Evolutionary conservation across 805 yeast genomes (phyloP).

Genomic region (Debaryomyces maramus): DNA sequence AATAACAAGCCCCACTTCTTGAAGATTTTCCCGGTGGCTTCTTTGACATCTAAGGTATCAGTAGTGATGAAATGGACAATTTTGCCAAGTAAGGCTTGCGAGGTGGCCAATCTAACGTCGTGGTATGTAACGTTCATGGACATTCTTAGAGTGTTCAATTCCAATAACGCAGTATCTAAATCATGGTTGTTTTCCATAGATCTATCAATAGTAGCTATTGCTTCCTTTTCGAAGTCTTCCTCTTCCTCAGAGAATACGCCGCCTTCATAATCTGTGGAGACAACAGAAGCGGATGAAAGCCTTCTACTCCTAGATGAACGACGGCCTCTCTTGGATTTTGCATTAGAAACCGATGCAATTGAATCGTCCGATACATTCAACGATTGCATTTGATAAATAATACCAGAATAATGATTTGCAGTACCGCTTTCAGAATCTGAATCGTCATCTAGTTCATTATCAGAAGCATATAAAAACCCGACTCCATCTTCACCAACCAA

Average conservation of each 20-base stretch:
- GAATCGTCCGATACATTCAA: conserved; percentile 59
- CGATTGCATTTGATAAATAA: conserved; percentile 47
- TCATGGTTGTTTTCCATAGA: conserved; percentile 92
- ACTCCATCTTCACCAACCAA: conserved; percentile 51
- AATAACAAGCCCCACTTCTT: conserved; percentile 80
- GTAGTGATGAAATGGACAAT: conserved; percentile 74
- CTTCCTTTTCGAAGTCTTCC: conserved; percentile 84
- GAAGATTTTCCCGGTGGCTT: conserved; percentile 75
- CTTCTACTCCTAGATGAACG: conserved; percentile 27
- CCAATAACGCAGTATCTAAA: conserved; percentile 87
- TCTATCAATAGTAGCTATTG: conserved; percentile 88
- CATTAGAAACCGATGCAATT: conserved; percentile 50
- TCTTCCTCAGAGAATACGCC: conserved; percentile 34
- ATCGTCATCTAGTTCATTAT: conserved; percentile 42
- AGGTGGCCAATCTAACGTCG: conserved; percentile 84
- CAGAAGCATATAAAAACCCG: conserved; percentile 52
- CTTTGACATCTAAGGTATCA: conserved; percentile 71
- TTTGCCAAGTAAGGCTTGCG: conserved; percentile 67
- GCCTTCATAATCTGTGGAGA: conserved; percentile 49
- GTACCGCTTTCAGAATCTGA: conserved; percentile 38
- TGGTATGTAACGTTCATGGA: conserved; percentile 95
- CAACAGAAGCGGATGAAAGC: conserved; percentile 34
- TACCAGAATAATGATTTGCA: conserved; percentile 36
- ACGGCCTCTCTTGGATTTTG: conserved; percentile 39
- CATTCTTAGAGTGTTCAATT: conserved; percentile 93